Conservation (phyloP, 1,284 basidiomycete species). For the Serendipita sp. region DNA sequence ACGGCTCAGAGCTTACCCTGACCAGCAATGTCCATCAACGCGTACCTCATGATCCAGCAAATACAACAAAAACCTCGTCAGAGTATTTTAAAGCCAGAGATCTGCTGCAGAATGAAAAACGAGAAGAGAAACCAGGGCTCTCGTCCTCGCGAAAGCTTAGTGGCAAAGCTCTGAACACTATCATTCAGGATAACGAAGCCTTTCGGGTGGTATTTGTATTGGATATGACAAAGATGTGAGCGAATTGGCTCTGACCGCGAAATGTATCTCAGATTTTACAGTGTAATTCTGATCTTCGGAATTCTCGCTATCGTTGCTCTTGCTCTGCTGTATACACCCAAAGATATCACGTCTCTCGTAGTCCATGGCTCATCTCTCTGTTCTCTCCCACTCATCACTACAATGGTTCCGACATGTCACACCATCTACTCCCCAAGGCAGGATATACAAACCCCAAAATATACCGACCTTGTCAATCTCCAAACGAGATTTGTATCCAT, state of each 20-base stretch:
- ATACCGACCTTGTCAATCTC: not conserved
- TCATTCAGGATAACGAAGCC: not conserved
- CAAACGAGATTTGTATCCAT: not conserved
- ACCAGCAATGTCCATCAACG: too few relatives aligned
- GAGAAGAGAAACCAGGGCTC: too few relatives aligned
- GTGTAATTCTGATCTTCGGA: not conserved
- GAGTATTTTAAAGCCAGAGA: too few relatives aligned
- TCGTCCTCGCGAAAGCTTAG: too few relatives aligned
- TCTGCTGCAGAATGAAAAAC: too few relatives aligned
- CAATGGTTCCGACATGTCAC: not conserved
- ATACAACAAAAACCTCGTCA: too few relatives aligned
- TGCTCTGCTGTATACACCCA: not conserved
- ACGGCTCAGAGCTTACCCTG: too few relatives aligned
- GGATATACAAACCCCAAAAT: not conserved
- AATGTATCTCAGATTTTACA: not conserved
- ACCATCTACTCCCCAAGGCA: not conserved
- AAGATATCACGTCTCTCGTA: not conserved
- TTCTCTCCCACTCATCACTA: not conserved
- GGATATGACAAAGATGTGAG: constrained; percentile 4
- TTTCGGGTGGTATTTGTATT: not conserved
- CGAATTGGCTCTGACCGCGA: too few relatives aligned
- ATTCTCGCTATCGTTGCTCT: not conserved
- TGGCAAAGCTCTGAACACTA: not conserved
- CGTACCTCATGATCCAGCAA: too few relatives aligned
- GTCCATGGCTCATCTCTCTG: not conserved